phyloP scores from a whole-genome alignment of 2,329 filamentous ascomycete genomes.

The Aspergillus clavatus region DNA sequence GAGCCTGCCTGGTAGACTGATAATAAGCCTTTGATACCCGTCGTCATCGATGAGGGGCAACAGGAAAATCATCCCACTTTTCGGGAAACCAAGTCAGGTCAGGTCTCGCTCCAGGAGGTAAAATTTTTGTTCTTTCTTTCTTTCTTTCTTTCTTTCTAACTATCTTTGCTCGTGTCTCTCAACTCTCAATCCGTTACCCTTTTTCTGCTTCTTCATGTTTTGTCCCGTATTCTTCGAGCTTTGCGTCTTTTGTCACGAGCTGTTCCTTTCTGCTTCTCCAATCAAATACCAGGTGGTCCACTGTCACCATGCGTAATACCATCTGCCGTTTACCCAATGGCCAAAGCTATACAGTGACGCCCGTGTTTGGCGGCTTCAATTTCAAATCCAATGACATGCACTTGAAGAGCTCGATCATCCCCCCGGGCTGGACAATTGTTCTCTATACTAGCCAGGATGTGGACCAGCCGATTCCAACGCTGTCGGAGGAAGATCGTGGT shows the following conservation, averaged over 20 bases:
- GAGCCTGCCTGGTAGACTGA: too few species aligned
- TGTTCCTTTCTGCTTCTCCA: not conserved
- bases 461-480: constrained; percentile 25
- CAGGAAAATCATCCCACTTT: constrained; percentile 4
- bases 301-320: constrained; percentile 23
- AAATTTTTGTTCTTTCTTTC: not conserved
- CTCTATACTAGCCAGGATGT: constrained; percentile 62
- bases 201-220: not conserved
- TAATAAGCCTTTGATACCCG: too few species aligned
- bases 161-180: too few species aligned
- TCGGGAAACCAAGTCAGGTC: too few species aligned
- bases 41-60: not conserved
- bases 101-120: too few species aligned
- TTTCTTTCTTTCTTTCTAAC: too few species aligned
- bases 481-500: constrained; percentile 10
- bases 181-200: not conserved
- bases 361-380: constrained; percentile 85
- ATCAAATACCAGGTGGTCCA: not conserved
- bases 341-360: constrained; percentile 72
- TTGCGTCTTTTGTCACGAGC: not conserved
- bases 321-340: constrained; percentile 72
- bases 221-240: not conserved
- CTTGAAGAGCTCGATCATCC: constrained; percentile 59
- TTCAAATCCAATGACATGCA: constrained; percentile 80
- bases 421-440: constrained; percentile 85